Percentiles rank a stretch among this genome's conserved stretches.
phyloP scores from a whole-genome alignment of 345 rosid species.

The Mercurialis annua region DNA sequence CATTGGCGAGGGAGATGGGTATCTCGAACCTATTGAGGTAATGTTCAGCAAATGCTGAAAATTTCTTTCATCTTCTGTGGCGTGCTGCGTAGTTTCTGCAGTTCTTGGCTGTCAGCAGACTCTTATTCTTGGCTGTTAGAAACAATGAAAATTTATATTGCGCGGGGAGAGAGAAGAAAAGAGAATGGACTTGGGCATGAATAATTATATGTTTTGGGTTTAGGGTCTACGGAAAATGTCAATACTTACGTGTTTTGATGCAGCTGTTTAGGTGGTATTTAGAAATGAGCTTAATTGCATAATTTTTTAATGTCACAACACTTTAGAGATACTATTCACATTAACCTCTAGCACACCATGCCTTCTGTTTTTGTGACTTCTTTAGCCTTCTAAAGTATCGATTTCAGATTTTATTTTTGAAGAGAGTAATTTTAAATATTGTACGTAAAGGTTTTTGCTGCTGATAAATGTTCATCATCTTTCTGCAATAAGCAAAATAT shows the following conservation, averaged over 20 bases:
- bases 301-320: not conserved
- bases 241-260: not conserved
- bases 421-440: too few relatives aligned
- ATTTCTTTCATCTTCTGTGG: not conserved
- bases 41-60: conserved; percentile 1
- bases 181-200: too few relatives aligned
- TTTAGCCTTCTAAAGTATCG: too few relatives aligned
- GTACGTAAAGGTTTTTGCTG: not conserved
- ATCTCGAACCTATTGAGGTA: conserved; percentile 86
- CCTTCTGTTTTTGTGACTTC: too few relatives aligned
- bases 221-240: not conserved
- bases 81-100: not conserved
- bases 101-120: not conserved
- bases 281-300: not conserved
- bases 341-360: not conserved
- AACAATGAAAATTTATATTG: conserved; percentile 1
- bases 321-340: not conserved
- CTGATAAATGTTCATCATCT: not conserved
- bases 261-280: not conserved
- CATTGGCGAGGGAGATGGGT: conserved; percentile 60
- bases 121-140: not conserved
- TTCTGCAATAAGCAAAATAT: not conserved
- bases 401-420: too few relatives aligned
- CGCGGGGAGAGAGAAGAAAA: not conserved
- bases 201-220: not conserved